Conservation (phyloP, 805 yeast genomes). For the Saccharomycopsis olivae region DNA sequence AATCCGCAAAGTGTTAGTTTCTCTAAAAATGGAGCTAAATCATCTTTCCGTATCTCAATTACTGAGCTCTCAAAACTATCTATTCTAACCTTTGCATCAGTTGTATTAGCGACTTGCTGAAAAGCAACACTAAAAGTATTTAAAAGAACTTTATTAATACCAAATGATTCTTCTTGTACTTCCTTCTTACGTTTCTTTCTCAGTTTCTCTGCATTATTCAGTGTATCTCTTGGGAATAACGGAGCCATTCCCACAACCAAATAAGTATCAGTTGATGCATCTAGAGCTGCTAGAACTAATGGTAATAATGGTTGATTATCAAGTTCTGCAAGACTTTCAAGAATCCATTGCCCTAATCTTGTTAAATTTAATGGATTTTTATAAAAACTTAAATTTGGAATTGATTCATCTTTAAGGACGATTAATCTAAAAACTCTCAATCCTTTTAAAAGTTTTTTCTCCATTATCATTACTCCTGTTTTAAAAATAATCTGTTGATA, state of each 20-base stretch:
- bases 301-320: slow-evolving; percentile 60
- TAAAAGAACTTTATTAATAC: slow-evolving; percentile 36
- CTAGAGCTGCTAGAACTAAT: slow-evolving; percentile 74
- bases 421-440: slow-evolving; percentile 75
- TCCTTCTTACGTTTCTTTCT: slow-evolving; percentile 26
- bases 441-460: slow-evolving; percentile 69
- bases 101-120: slow-evolving; percentile 72
- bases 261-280: slow-evolving; percentile 63
- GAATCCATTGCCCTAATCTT: slow-evolving; percentile 81
- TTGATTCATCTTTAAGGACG: slow-evolving; percentile 67
- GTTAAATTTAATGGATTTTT: slow-evolving; percentile 78
- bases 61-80: slow-evolving; percentile 94
- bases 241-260: slow-evolving; percentile 87
- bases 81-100: slow-evolving; percentile 82
- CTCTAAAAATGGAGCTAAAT: slow-evolving; percentile 79
- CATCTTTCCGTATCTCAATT: slow-evolving; percentile 82
- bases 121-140: slow-evolving; percentile 88
- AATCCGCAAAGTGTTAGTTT: slow-evolving; percentile 66
- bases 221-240: slow-evolving; percentile 43
- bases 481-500: slow-evolving; percentile 77
- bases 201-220: slow-evolving; percentile 26
- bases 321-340: slow-evolving; percentile 79
- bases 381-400: slow-evolving; percentile 64
- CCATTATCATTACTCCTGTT: slow-evolving; percentile 84
- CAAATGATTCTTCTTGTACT: slow-evolving; percentile 21